Conservation (phyloP, 2,329 filamentous ascomycete species). For the Arthrocladium fulminans region DNA sequence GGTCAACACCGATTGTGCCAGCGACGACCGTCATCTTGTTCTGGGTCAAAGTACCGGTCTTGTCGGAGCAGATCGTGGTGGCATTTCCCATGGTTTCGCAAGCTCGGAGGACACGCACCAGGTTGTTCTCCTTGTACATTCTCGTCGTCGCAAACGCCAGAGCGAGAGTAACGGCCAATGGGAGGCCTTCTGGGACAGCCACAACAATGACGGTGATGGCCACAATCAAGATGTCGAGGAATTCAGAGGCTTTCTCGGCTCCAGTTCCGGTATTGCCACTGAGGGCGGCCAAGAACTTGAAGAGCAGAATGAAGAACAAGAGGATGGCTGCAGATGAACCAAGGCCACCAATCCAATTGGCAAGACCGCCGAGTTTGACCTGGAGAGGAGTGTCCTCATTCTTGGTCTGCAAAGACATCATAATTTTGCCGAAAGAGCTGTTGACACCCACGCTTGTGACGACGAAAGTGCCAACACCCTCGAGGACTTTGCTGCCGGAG, state of each 20-base stretch:
- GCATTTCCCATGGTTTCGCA: conserved; percentile 78
- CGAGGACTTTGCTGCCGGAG: conserved; percentile 69
- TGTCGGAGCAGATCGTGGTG: conserved; percentile 71
- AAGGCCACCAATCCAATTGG: conserved; percentile 68
- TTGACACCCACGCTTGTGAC: conserved; percentile 65
- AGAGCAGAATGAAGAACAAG: conserved; percentile 76
- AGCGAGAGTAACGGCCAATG: conserved; percentile 67
- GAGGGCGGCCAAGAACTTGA: conserved; percentile 70
- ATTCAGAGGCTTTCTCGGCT: conserved; percentile 68
- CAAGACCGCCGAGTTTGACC: conserved; percentile 64
- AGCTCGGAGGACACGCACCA: conserved; percentile 66
- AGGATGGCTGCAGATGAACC: conserved; percentile 67
- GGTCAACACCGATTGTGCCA: conserved; percentile 54
- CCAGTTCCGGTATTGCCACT: conserved; percentile 45
- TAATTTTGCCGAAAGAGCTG: conserved; percentile 65
- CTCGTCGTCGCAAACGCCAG: conserved; percentile 67
- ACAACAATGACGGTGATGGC: conserved; percentile 74
- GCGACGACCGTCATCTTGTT: conserved; percentile 71
- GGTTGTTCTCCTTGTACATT: conserved; percentile 69
- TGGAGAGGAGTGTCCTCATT: conserved; percentile 69
- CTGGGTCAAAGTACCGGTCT: conserved; percentile 65
- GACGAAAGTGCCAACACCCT: conserved; percentile 66
- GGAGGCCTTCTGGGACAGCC: conserved; percentile 68
- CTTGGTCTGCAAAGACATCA: conserved; percentile 64
- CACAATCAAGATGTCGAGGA: conserved; percentile 67